These are phyloP conservation scores for Cutaneotrichosporon arboriforme DNA, from an alignment of 1,284 basidiomycete genomes.

Conservation along the genomic window DNA sequence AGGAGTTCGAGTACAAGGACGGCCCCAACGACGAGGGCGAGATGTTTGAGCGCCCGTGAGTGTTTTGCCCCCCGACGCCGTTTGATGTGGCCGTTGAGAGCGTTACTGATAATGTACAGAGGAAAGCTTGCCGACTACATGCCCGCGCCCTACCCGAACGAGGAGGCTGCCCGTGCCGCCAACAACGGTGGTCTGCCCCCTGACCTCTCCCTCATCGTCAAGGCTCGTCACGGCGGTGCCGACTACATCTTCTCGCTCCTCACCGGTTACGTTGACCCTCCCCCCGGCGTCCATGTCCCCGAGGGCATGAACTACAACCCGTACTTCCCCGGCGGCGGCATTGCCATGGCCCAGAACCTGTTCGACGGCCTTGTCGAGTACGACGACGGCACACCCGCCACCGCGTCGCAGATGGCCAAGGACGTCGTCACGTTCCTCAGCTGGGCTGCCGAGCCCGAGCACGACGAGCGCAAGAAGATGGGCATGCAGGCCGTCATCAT, in stretches of 20 bases:
- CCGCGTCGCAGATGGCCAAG: conserved; percentile 99
- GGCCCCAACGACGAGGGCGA: conserved; percentile 93
- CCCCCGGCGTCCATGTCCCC: conserved; percentile 91
- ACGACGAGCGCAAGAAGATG: conserved; percentile 94
- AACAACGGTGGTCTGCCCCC: conserved; percentile 89
- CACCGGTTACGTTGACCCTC: conserved; percentile 95
- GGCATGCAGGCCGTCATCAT: conserved; percentile 83
- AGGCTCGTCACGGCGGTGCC: conserved; percentile 94
- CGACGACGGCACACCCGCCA: conserved; percentile 93
- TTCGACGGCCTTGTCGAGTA: conserved; percentile 95
- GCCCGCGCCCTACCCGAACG: conserved; percentile 93
- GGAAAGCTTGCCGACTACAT: conserved; percentile 77
- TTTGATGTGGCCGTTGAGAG: not conserved
- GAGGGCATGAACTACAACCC: conserved; percentile 98
- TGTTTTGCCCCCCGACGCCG: conserved; percentile 3
- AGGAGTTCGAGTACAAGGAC: conserved; percentile 94
- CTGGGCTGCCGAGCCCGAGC: conserved; percentile 96
- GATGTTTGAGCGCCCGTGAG: conserved; percentile 96
- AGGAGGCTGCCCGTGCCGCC: conserved; percentile 90
- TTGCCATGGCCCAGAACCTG: conserved; percentile 95
- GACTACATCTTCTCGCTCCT: conserved; percentile 96
- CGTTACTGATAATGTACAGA: conserved; percentile 17
- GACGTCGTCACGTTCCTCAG: conserved; percentile 92
- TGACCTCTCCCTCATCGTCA: conserved; percentile 94
- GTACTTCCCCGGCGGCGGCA: conserved; percentile 95